These are phyloP conservation scores for Corylus americana DNA, from an alignment of 306 rosid species.

Conservation along the genomic window DNA sequence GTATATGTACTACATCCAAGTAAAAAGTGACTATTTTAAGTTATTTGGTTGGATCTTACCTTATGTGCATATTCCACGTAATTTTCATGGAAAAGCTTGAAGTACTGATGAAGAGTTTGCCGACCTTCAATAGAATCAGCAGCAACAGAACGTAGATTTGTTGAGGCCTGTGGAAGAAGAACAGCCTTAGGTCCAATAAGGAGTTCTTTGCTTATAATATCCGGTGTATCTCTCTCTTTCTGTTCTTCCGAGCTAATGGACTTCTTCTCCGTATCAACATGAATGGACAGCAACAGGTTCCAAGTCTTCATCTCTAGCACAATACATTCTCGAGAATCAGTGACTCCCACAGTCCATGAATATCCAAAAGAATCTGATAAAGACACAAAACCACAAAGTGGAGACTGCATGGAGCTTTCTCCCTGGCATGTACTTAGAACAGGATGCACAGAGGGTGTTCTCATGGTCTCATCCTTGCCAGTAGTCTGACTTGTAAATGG, in stretches of 20 bases:
- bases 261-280: constrained; percentile 54
- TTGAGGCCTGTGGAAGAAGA: constrained; percentile 72
- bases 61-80: constrained; percentile 95
- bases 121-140: constrained; percentile 97
- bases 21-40: constrained; percentile 9
- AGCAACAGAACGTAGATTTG: constrained; percentile 71
- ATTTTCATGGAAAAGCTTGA: constrained; percentile 90
- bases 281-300: constrained; percentile 68
- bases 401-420: constrained; percentile 52
- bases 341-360: constrained; percentile 88
- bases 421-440: constrained; percentile 88
- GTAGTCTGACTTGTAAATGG: constrained; percentile 81
- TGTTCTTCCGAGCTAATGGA: constrained; percentile 33
- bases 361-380: constrained; percentile 95
- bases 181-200: constrained; percentile 82
- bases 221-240: constrained; percentile 51
- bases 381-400: constrained; percentile 78
- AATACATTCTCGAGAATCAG: constrained; percentile 70
- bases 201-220: constrained; percentile 84
- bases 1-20: not conserved
- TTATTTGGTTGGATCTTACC: constrained; percentile 46
- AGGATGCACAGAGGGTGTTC: constrained; percentile 89
- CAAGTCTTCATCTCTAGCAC: constrained; percentile 87
- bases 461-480: constrained; percentile 73
- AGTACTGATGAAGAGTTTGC: constrained; percentile 83